Evolutionary conservation across 176 grass and related monocot genomes (phyloP), one percentile per base, ranked within the genome.

Genomic region (Phyllostachys edulis): DNA sequence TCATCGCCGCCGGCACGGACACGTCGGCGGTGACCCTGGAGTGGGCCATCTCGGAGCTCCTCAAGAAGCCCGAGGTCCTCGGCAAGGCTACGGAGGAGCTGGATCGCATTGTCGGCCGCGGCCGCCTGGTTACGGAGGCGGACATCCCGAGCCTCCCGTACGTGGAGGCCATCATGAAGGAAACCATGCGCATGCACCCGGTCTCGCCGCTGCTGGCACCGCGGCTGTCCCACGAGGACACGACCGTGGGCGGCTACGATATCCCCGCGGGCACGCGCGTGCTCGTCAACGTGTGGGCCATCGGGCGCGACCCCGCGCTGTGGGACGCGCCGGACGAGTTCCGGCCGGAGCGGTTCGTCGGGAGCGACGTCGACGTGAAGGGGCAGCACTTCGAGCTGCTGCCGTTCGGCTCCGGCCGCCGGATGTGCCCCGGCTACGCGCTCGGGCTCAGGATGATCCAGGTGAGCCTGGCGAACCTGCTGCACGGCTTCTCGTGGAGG

Each of bases 241-340:
- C 69, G 6, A 76, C 69, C 47, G 39, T 84, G 16, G 69, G 55
- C 15, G 92, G 32, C 32, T 34, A 34, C 32, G 32, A 34, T 34
- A 34, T 34, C 32, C 32, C 32, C 32, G 32, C 32, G 32, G 32
- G 32, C 32, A 34, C 32, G 32, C 32, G 32, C 32, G 32, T 34
- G 32, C 32, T 34, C 32, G 32, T 34, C 32, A 34, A 34, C 32
- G 32, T 34, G 32, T 34, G 32, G 32, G 32, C 32, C 32, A 34
- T 34, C 32, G 32, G 32, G 32, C 32, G 32, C 32, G 32, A 34
- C 32, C 32, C 32, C 32, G 32, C 32, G 32, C 32, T 34, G 50
- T 94, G 94, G 94, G 89, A 85, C 8, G 36, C 77, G 10, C 79
- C 91, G 49, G 91, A 89, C 11, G 85, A 97, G 67, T 97, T 97